These are phyloP conservation scores for Gloeopeniophorella convolvens DNA, from an alignment of 768 basidiomycete species.

Conservation along the genomic window DNA sequence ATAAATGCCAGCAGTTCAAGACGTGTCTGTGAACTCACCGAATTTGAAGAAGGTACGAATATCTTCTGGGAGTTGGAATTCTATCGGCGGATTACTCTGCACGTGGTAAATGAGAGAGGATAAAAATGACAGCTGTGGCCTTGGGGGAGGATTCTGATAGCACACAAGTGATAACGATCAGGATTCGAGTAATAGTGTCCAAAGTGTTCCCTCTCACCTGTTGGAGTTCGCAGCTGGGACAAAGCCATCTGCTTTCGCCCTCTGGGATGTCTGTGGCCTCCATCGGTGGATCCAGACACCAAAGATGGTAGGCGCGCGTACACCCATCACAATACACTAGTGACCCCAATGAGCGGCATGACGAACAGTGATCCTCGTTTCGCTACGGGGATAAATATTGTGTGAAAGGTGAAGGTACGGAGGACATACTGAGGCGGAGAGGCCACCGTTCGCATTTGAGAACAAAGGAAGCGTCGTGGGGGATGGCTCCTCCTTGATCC, in stretches of 20 bases:
- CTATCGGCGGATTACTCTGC: slow-evolving; percentile 62
- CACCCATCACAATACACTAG: slow-evolving; percentile 98
- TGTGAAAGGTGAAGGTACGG: slow-evolving; percentile 3
- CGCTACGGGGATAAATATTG: slow-evolving; percentile 27
- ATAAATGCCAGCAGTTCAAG: background rate
- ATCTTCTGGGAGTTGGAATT: slow-evolving; percentile 84
- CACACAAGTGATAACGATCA: slow-evolving; percentile 2
- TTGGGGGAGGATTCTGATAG: slow-evolving; percentile 57
- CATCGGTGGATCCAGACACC: slow-evolving; percentile 95
- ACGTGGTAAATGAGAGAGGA: slow-evolving; percentile 67
- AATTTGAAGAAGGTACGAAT: slow-evolving; percentile 80
- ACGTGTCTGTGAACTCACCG: slow-evolving; percentile 40
- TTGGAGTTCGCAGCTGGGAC: slow-evolving; percentile 60
- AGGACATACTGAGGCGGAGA: slow-evolving; percentile 33
- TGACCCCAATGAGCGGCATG: slow-evolving; percentile 74
- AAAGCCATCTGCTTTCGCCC: slow-evolving; percentile 67
- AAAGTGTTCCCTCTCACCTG: slow-evolving; percentile 40
- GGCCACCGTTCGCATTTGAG: too few relatives aligned
- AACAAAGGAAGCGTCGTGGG: slow-evolving; percentile 31
- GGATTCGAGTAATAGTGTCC: slow-evolving; percentile 23
- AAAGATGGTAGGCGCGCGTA: slow-evolving; percentile 90
- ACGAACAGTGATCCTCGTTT: slow-evolving; percentile 83
- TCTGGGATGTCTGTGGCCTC: slow-evolving; percentile 82
- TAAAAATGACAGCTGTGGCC: slow-evolving; percentile 60
- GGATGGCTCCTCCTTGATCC: slow-evolving; percentile 42